phyloP scores from a whole-genome alignment of 2,329 filamentous ascomycete species.

The Pseudogymnoascus sp. region DNA sequence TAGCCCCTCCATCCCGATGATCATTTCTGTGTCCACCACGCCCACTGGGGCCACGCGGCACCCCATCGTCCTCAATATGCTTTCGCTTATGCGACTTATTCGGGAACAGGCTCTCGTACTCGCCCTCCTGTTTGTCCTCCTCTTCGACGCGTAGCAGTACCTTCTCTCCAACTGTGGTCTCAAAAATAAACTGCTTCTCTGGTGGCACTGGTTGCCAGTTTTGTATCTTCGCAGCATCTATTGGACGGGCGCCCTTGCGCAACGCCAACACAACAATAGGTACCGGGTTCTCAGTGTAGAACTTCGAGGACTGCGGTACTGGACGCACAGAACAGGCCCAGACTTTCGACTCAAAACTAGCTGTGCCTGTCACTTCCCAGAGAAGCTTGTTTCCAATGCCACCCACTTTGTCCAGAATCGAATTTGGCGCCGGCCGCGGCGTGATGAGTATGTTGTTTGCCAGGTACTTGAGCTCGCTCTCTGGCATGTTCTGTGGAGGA shows the following conservation, averaged over 20 bases:
- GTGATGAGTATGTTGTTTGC: conserved; percentile 90
- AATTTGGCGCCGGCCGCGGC: conserved; percentile 63
- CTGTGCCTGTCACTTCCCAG: conserved; percentile 77
- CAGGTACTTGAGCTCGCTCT: conserved; percentile 69
- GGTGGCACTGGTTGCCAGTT: conserved; percentile 72
- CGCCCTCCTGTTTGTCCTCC: conserved; percentile 55
- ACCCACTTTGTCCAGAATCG: conserved; percentile 74
- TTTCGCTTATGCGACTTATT: conserved; percentile 57
- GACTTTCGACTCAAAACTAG: conserved; percentile 67
- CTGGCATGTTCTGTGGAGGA: conserved; percentile 53
- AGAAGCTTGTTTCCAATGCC: conserved; percentile 75
- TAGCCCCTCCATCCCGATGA: conserved; percentile 29
- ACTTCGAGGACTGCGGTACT: conserved; percentile 56
- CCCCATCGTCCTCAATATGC: conserved; percentile 50
- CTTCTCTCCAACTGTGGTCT: conserved; percentile 81
- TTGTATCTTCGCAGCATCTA: conserved; percentile 73
- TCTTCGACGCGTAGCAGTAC: conserved; percentile 73
- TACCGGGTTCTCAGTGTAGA: conserved; percentile 71
- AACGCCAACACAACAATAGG: conserved; percentile 80
- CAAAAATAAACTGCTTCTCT: conserved; percentile 68
- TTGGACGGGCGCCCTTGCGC: conserved; percentile 65
- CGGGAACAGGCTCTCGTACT: conserved; percentile 55
- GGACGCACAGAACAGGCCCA: conserved; percentile 82
- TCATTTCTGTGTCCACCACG: conserved; percentile 28
- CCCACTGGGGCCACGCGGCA: conserved; percentile 25